Evolutionary conservation across 768 basidiomycete species (phyloP).

Genomic region (Trametes cinnabarina): DNA sequence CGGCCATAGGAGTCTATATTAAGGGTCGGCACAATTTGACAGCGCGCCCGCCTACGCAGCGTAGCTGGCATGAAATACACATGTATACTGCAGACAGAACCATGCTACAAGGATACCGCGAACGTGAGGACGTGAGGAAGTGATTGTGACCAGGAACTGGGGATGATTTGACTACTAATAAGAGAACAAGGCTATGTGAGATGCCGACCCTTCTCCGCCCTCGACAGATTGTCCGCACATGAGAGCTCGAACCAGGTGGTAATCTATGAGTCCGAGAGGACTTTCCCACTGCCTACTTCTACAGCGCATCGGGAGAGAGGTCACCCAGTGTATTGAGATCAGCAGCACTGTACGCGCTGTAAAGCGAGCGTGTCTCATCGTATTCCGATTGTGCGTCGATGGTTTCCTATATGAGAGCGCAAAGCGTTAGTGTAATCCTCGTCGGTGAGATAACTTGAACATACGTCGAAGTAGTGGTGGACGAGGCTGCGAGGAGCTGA

Average conservation of each 20-base stretch:
- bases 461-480: constrained; percentile 91
- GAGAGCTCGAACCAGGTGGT: neutral
- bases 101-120: neutral
- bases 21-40: too few relatives aligned
- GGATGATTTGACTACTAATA: too few relatives aligned
- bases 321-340: constrained; percentile 63
- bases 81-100: neutral
- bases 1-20: too few relatives aligned
- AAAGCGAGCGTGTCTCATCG: constrained; percentile 63
- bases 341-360: constrained; percentile 56
- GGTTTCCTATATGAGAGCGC: constrained; percentile 50
- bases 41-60: too few relatives aligned
- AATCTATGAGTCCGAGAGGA: neutral
- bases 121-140: neutral
- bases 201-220: too few relatives aligned
- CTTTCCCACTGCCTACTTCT: neutral
- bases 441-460: constrained; percentile 27
- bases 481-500: constrained; percentile 84
- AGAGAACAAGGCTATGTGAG: too few relatives aligned
- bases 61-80: neutral
- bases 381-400: constrained; percentile 71
- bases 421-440: too few relatives aligned
- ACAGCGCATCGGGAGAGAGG: constrained; percentile 62
- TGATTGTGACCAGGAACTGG: too few relatives aligned
- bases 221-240: neutral